Evolutionary conservation across 495 filamentous ascomycete species (phyloP), one percentile per base, ranked within the genome.

Genomic region (Aspergillus egyptiacus): DNA sequence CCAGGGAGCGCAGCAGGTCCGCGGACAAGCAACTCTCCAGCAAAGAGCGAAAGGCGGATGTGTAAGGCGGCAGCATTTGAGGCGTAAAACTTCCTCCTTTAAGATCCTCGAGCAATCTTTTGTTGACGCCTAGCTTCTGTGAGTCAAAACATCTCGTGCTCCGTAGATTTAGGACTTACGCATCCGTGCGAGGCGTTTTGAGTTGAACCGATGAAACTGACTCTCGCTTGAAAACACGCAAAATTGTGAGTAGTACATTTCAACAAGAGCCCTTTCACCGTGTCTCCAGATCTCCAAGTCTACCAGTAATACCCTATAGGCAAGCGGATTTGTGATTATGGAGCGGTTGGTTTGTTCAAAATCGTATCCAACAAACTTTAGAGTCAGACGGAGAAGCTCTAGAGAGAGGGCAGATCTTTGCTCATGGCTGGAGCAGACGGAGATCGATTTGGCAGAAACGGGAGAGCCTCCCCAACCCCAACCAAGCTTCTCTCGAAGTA

Each of bases 301-400:
- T 33, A 97, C 86, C 18, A 98, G 72, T 24, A 98, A 75, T 33
- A 95, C 79, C 37, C 94, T 80, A 66, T 95, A 97, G 3, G 93
- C 93, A 27, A 98, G 73, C 2, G 93, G 90, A 59, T 98, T 98
- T 53, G 91, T 86, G 63, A 98, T 95, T 53, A 96, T 85, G 9
- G 89, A 95, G 33, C 87, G 83, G 53, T 85, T 80, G 13, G 89
- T 86, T 41, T 82, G 76, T 42, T 82, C 71, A 57, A 80, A 80
- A 24, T 87, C 78, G 61, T 91, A 97, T 3, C 93, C 93, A 44
- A 96, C 81, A 62, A 96, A 97, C 17, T 74, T 76, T 28, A 98
- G 75, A 23, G 96, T 81, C 35, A 89, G 66, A 25, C 76, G 80
- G 13, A 98, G 76, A 7, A 96, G 72, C 48, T 86, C 75, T 25